Evolutionary conservation across 2,329 filamentous ascomycete species (phyloP), one percentile per base, ranked within the genome.

Genomic region (Penicillium sp.): DNA sequence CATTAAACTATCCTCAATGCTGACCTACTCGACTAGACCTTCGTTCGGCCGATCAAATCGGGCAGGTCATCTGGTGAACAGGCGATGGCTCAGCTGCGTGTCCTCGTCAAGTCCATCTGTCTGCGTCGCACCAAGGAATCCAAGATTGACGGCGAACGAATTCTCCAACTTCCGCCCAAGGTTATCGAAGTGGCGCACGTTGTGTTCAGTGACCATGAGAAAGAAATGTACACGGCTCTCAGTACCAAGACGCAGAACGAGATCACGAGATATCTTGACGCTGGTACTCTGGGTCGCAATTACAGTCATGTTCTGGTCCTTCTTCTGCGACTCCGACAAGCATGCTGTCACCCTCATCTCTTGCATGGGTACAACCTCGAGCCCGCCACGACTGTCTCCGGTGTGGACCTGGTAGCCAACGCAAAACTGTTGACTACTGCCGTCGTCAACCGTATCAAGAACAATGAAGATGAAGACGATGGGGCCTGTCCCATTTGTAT

Each of bases 291-390:
- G 11, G 82, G 80, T 29, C 81, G 78, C 51, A 81, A 87, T 47
- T 95, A 95, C 62, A 85, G 85, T 6, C 85, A 85, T 55, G 84
- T 95, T 35, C 74, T 96, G 18, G 85, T 94, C 7, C 74, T 95
- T 14, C 75, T 93, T 35, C 75, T 93, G 36, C 83, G 87, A 20
- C 76, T 93, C n/a, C 82, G 87, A 14, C 87, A 91, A 66, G 84
- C 85, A 16, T 89, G 85, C 59, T 90, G 86, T 57, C 87, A 91
- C 63, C 86, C 86, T 1, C 82, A 84, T 60, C 69, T 87, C 23
- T 82, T 87, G 57, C 77, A 75, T 22, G 83, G 89, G 59, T 80
- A 86, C 42, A 79, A 79, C 22, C 68, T 78, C 3, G 77, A 74
- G 35, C 51, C 60, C 6, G 70, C 69, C 34, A 69, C 71, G 3